Percentiles rank a stretch among this genome's conserved stretches.
Conservation (phyloP, 2,329 filamentous ascomycete species). For the Colletotrichum ledebouriae region DNA sequence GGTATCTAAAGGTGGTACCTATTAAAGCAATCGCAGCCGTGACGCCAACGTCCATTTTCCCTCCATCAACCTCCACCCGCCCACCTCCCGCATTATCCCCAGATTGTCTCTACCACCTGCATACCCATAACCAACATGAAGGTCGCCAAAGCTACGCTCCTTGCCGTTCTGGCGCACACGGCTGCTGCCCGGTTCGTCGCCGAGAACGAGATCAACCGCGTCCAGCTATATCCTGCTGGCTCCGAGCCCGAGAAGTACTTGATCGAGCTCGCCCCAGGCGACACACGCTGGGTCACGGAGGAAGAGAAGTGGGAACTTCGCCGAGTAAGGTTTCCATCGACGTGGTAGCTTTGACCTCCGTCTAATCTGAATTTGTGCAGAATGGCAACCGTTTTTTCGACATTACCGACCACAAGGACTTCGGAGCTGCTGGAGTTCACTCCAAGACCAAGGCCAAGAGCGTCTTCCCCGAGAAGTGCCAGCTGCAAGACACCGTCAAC, state of each 20-base stretch:
- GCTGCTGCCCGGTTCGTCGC: conserved; percentile 70
- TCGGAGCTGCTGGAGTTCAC: conserved; percentile 63
- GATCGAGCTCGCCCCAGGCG: conserved; percentile 86
- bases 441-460: conserved; percentile 53
- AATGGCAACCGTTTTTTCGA: conserved; percentile 93
- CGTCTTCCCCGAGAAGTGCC: conserved; percentile 77
- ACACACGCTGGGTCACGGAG: conserved; percentile 90
- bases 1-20: not conserved
- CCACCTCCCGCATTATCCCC: conserved; percentile 29
- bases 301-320: conserved; percentile 95
- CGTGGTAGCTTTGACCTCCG: not conserved
- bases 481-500: conserved; percentile 74
- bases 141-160: conserved; percentile 63
- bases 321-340: conserved; percentile 67
- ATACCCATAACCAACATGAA: conserved; percentile 59
- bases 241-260: conserved; percentile 71
- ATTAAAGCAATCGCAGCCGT: conserved; percentile 9
- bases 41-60: conserved; percentile 13
- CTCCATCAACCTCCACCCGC: conserved; percentile 28
- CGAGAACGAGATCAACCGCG: conserved; percentile 62
- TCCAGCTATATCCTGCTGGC: conserved; percentile 62
- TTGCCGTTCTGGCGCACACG: conserved; percentile 68
- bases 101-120: conserved; percentile 4
- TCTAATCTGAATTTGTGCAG: conserved; percentile 58
- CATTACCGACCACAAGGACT: conserved; percentile 81